Evolutionary conservation across 2,329 filamentous ascomycete species (phyloP), one percentile per base, ranked within the genome.

Genomic region (Phoma sp.): DNA sequence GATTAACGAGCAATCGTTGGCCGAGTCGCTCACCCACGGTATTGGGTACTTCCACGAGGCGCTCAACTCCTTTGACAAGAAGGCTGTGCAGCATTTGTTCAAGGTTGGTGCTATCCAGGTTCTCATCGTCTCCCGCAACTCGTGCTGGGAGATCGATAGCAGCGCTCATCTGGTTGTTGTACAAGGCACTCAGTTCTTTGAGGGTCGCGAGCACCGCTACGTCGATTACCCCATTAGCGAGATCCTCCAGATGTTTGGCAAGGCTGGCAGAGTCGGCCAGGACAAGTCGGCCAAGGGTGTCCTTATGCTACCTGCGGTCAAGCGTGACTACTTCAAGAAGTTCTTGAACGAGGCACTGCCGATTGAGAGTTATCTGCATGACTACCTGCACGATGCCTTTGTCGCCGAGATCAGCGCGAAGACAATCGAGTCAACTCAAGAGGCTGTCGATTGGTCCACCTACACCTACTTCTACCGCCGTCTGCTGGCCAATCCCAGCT

Each of bases 381-480:
- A 90, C 50, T 96, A 92, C 75, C 82, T 99, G 28, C 92, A 96
- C 66, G 96, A 99, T 77, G 93, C 92, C 1, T 98, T 99, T 66
- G 93, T 99, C 37, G 93, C 93, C 0, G 95, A 99, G 76, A 92
- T 98, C 68, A 97, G 92, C 80, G 96, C 92, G 15, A 93, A 92
- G 80, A 96, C 93, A 74, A 95, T 99, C 56, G 87, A 92, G 67
- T 96, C 93, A 11, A 96, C 92, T 12, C 95, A 98, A 66, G 93
- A 98, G 77, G 95, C 93, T 10, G 93, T 99, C 64, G 96, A 96
- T 77, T 99, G 95, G 95, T 91, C 92, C 30, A 98, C 95, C 0
- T 98, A 97, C 73, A 97, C 93, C 10, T 99, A 96, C 79, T 97
- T 98, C 78, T 99, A 99, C 78, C 89, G 95, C 36, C 89, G 95